Evolutionary conservation across 495 filamentous ascomycete species (phyloP).

Genomic region (Aspergillus nidulans): DNA sequence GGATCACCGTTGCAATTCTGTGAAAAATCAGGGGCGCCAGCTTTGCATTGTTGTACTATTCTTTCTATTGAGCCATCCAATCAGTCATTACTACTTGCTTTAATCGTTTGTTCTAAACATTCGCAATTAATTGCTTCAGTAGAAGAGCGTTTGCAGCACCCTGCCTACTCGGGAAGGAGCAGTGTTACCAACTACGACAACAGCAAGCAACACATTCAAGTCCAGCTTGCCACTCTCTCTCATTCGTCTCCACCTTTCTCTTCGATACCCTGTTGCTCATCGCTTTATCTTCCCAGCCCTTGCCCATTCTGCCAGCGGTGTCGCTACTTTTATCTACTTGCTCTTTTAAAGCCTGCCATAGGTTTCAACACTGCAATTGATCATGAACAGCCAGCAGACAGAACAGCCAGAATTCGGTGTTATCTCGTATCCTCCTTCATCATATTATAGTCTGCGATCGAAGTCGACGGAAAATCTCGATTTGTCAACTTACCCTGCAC

Average conservation of each 20-base stretch:
- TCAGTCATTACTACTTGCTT: not conserved
- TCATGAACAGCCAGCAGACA: not conserved
- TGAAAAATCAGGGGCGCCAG: not conserved
- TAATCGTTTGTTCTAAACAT: not conserved
- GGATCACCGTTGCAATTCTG: not conserved
- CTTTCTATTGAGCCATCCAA: slow-evolving; percentile 1
- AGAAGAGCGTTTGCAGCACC: not conserved
- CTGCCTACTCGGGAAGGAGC: not conserved
- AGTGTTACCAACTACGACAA: not conserved
- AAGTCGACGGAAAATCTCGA: not conserved
- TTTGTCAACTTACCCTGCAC: not conserved
- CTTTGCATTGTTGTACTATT: slow-evolving; percentile 5
- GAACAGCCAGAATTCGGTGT: not conserved
- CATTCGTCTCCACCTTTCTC: not conserved
- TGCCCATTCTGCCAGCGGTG: not conserved
- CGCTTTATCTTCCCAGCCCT: not conserved
- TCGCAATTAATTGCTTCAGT: not conserved
- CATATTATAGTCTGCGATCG: not conserved
- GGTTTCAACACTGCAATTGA: not conserved
- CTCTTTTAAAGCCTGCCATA: not conserved
- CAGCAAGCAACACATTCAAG: not conserved
- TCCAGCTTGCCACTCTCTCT: not conserved
- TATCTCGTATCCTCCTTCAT: not conserved
- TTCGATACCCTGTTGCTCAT: not conserved
- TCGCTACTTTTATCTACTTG: not conserved